Conservation (phyloP, 2,329 filamentous ascomycete species). For the Didymella pinodella region DNA sequence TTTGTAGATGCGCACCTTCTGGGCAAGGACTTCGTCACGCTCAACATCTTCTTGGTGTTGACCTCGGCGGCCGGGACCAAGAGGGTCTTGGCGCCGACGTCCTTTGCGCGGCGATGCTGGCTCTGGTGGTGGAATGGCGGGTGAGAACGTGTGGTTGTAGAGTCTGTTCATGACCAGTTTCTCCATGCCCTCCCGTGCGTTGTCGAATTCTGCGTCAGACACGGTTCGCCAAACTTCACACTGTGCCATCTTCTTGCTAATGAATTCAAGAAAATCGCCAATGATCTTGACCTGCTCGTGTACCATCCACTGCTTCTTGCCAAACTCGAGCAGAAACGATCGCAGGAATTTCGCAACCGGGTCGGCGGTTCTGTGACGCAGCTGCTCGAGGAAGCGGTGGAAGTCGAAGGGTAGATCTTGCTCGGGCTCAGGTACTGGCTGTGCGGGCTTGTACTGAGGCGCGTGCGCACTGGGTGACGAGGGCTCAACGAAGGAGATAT, state of each 20-base stretch:
- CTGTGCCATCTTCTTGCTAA: constrained; percentile 96
- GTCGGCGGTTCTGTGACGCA: constrained; percentile 96
- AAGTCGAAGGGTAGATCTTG: constrained; percentile 93
- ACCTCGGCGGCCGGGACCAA: constrained; percentile 84
- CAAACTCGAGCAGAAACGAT: constrained; percentile 93
- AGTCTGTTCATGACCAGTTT: constrained; percentile 98
- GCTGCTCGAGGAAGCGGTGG: constrained; percentile 93
- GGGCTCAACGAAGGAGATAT: constrained; percentile 42
- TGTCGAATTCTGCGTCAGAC: constrained; percentile 96
- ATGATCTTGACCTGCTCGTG: constrained; percentile 99
- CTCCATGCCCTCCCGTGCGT: constrained; percentile 98
- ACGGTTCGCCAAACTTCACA: constrained; percentile 97
- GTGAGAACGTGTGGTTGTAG: constrained; percentile 95
- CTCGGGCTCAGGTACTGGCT: constrained; percentile 67
- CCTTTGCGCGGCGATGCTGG: constrained; percentile 73
- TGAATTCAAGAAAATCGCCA: constrained; percentile 93
- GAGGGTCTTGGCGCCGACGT: constrained; percentile 64
- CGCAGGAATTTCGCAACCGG: constrained; percentile 95
- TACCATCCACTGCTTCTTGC: constrained; percentile 98
- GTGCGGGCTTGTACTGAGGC: constrained; percentile 65
- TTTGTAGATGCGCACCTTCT: constrained; percentile 96
- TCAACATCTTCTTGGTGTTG: constrained; percentile 99
- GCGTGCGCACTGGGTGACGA: constrained; percentile 46
- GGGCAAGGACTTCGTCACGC: constrained; percentile 90
- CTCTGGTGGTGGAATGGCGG: constrained; percentile 84